phyloP scores from a whole-genome alignment of 495 filamentous ascomycete species.

The Clohesyomyces aquaticus region DNA sequence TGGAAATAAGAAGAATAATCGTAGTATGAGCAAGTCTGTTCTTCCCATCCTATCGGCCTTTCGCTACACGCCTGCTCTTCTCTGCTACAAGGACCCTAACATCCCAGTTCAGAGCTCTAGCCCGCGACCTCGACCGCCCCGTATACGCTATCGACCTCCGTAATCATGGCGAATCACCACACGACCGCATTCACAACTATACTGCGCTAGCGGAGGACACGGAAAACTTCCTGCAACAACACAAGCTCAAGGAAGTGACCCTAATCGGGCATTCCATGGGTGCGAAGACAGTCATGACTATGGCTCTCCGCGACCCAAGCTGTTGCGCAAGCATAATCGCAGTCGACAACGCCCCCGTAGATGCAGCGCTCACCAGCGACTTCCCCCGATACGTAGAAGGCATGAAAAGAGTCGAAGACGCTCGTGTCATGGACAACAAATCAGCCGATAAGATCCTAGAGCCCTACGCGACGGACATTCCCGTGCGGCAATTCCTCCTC shows the following conservation, averaged over 20 bases:
- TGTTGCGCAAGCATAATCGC: slow-evolving; percentile 71
- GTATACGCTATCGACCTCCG: slow-evolving; percentile 89
- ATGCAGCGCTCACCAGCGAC: slow-evolving; percentile 69
- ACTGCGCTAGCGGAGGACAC: slow-evolving; percentile 84
- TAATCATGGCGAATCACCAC: slow-evolving; percentile 91
- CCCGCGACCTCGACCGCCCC: slow-evolving; percentile 76
- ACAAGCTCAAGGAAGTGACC: slow-evolving; percentile 68
- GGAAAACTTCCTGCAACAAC: slow-evolving; percentile 74
- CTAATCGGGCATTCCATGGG: slow-evolving; percentile 98
- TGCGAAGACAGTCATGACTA: slow-evolving; percentile 90
- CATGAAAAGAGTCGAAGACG: slow-evolving; percentile 79
- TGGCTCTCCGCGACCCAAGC: slow-evolving; percentile 71
- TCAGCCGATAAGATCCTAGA: slow-evolving; percentile 82
- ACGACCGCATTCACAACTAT: slow-evolving; percentile 79
- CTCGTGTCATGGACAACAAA: slow-evolving; percentile 64
- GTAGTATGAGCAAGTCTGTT: slow-evolving; percentile 88
- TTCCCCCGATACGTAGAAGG: slow-evolving; percentile 83
- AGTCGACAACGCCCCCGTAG: slow-evolving; percentile 92
- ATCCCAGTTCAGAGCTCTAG: slow-evolving; percentile 64
- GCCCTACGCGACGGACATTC: slow-evolving; percentile 73
- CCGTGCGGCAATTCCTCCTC: slow-evolving; percentile 88
- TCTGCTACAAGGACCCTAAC: slow-evolving; percentile 29
- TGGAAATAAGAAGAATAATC: slow-evolving; percentile 93
- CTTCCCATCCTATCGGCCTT: too few relatives aligned
- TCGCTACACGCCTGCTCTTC: background rate